Evolutionary conservation across 1,284 basidiomycete species (phyloP), one percentile per base, ranked within the genome.

Genomic region (Malassezia pachydermatis): DNA sequence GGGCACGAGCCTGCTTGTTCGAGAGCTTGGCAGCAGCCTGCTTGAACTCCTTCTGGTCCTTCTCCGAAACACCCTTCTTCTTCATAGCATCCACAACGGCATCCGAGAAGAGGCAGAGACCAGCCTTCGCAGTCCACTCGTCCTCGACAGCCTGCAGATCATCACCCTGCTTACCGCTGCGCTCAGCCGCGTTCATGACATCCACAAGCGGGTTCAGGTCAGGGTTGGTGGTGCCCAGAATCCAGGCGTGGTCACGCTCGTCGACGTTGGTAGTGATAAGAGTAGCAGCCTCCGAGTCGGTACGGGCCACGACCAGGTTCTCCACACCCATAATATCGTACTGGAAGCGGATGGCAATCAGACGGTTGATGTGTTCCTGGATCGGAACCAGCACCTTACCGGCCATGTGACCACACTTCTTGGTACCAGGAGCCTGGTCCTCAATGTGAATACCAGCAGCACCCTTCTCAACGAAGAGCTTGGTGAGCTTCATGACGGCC

Each of bases 211-310:
- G 80, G 17, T 76, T 76, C 22, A 80, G 74, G 32, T 70, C 59
- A 9, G 84, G 72, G 74, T 94, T 90, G 40, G 89, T 92, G 48
- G 80, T 81, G 36, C 92, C 92, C 28, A 96, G 81, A 72, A 98
- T 90, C 78, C 95, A 98, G 25, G 88, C 75, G 67, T 98, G 92
- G 76, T 98, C 92, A 32, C 92, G 84, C 64, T 84, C 82, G 74
- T 98, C 94, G 57, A 98, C 88, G 76, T 96, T 96, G 65, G 86
- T 84, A 43, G 89, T 87, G 76, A 98, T 87, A 60, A 98, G 81
- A 1, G 90, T 96, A 3, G 92, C 92, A 7, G 92, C 90, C 74
- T 96, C 82, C 9, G 82, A 83, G 71, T 84, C 83, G 42, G 83
- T 85, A 51, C 83, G 78, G 7, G 82, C 82, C 52, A 85, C 78